These are phyloP conservation scores for Pestalotiopsis sp. DNA, from an alignment of 2,329 filamentous ascomycete species.

Conservation along the genomic window DNA sequence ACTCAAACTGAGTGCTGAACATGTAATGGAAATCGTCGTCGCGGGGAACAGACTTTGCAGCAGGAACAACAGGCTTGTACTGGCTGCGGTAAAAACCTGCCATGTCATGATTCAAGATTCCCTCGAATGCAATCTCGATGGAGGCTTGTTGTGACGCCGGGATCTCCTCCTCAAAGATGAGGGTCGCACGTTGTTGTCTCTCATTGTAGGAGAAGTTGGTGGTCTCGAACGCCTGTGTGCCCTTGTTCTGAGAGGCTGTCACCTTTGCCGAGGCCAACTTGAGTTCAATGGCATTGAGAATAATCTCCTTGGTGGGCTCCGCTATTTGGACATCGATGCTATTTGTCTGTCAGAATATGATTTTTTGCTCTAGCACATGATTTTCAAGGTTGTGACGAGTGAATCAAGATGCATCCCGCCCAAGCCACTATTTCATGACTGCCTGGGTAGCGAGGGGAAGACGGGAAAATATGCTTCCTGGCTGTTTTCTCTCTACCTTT, in stretches of 20 bases:
- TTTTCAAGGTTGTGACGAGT: not conserved
- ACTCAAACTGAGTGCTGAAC: conserved; percentile 97
- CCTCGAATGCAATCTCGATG: conserved; percentile 74
- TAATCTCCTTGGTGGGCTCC: conserved; percentile 73
- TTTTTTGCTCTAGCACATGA: not conserved
- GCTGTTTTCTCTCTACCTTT: no score
- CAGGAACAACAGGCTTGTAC: conserved; percentile 79
- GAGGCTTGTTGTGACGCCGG: conserved; percentile 66
- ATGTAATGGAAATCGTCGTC: conserved; percentile 71
- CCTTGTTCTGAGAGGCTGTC: conserved; percentile 58
- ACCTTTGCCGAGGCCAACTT: conserved; percentile 71
- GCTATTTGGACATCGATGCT: conserved; percentile 77
- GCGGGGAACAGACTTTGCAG: conserved; percentile 76
- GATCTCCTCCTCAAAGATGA: conserved; percentile 75
- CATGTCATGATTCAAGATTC: conserved; percentile 87
- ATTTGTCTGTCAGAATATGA: conserved; percentile 2
- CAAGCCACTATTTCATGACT: no score
- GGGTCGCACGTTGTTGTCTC: conserved; percentile 79
- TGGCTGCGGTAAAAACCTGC: conserved; percentile 92
- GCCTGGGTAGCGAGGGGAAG: no score
- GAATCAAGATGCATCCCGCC: not conserved
- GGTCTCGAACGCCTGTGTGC: conserved; percentile 59
- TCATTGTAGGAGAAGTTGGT: conserved; percentile 78
- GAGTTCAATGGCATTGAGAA: conserved; percentile 84
- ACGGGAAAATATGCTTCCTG: no score